These are phyloP conservation scores for Thymus quinquecostatus DNA, from an alignment of 257 asterid species.

Conservation along the genomic window DNA sequence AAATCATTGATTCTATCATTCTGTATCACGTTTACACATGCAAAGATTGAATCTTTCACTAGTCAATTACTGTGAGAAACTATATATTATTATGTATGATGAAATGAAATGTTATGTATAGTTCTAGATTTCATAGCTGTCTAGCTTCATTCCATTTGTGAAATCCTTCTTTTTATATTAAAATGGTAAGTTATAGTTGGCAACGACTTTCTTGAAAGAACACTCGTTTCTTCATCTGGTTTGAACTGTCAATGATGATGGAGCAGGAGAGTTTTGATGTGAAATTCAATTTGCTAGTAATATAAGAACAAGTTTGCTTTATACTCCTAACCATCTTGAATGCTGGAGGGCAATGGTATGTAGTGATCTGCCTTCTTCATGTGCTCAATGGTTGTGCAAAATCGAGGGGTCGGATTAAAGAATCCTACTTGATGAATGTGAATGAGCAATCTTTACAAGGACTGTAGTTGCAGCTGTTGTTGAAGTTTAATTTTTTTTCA, in stretches of 20 bases:
- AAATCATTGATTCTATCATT: neutral
- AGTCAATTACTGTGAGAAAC: neutral
- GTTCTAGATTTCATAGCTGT: neutral
- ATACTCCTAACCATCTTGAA: neutral
- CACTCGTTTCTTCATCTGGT: neutral
- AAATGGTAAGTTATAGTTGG: neutral
- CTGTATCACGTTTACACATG: neutral
- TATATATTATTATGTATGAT: neutral
- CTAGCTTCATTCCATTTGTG: neutral
- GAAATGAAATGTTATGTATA: neutral
- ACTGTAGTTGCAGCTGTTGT: constrained; percentile 4
- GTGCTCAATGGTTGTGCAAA: neutral
- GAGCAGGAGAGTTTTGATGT: neutral
- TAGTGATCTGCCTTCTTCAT: neutral
- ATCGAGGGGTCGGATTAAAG: neutral
- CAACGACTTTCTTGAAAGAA: neutral
- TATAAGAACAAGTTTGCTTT: too few species aligned
- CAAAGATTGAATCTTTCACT: constrained; percentile 9
- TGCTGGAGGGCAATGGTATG: neutral
- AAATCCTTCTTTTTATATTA: neutral
- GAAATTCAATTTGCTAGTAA: too few species aligned
- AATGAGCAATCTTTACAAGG: neutral
- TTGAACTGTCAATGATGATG: neutral
- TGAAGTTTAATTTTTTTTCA: neutral
- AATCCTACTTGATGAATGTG: neutral